These are phyloP conservation scores for Rhizopus stolonifer DNA, from an alignment of 371 early-diverging fungal genomes.

Conservation along the genomic window DNA sequence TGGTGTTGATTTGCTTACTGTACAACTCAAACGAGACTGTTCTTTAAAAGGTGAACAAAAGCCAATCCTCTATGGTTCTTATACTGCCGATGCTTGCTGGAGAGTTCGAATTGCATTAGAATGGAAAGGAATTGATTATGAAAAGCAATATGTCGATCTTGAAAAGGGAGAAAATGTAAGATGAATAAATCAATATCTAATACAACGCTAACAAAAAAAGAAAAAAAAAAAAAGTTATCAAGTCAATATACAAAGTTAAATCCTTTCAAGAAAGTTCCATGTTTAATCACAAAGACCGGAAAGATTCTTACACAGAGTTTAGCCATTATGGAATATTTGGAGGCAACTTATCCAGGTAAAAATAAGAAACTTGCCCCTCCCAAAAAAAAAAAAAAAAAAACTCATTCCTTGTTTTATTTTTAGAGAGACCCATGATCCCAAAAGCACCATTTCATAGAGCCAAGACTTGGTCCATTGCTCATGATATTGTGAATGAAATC, in stretches of 20 bases:
- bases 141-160: conserved; percentile 62
- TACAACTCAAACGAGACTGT: too few relatives aligned
- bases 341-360: conserved; percentile 70
- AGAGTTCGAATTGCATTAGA: conserved; percentile 76
- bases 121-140: conserved; percentile 73
- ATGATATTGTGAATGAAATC: too few relatives aligned
- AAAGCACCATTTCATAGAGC: too few relatives aligned
- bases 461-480: too few relatives aligned
- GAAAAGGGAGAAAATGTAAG: conserved; percentile 72
- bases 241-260: conserved; percentile 62
- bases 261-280: conserved; percentile 73
- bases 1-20: too few relatives aligned
- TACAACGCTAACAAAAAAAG: too few relatives aligned
- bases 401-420: too few relatives aligned
- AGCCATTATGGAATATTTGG: conserved; percentile 88
- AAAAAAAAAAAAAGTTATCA: conserved; percentile 43
- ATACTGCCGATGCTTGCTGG: conserved; percentile 73
- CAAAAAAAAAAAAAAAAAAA: too few relatives aligned
- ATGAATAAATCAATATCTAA: too few relatives aligned
- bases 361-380: too few relatives aligned
- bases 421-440: too few relatives aligned
- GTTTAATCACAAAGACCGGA: conserved; percentile 60
- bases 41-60: too few relatives aligned
- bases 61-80: conserved; percentile 74
- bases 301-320: conserved; percentile 64